Evolutionary conservation across 73 alveolate species (phyloP).

Genomic region (Paramecium caudatum): DNA sequence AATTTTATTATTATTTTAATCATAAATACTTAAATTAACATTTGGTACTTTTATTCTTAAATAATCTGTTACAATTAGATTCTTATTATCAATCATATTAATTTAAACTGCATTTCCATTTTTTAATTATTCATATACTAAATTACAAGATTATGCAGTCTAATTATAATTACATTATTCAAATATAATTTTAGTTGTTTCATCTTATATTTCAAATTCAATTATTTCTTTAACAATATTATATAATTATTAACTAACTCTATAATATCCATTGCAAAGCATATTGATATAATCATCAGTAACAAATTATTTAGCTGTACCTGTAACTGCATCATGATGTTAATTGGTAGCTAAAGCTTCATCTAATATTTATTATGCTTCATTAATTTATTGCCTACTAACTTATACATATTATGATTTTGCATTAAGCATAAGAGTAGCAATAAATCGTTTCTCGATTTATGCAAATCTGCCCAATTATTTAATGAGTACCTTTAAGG

Average conservation of each 20-base stretch:
- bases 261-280: conserved; percentile 35
- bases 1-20: conserved; percentile 40
- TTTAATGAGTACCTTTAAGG: conserved; percentile 85
- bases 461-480: conserved; percentile 72
- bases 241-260: conserved; percentile 53
- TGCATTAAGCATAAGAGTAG: conserved; percentile 27
- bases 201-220: conserved; percentile 58
- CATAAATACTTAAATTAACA: conserved; percentile 40
- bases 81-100: conserved; percentile 58
- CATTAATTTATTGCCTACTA: not conserved
- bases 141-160: conserved; percentile 43
- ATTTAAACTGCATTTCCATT: conserved; percentile 45
- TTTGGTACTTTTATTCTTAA: conserved; percentile 71
- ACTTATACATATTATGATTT: conserved; percentile 56
- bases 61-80: not conserved
- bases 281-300: conserved; percentile 84
- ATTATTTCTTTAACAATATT: conserved; percentile 65
- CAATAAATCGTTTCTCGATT: conserved; percentile 51
- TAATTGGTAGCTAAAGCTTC: conserved; percentile 80
- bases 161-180: conserved; percentile 68
- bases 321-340: conserved; percentile 96
- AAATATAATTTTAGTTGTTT: conserved; percentile 1
- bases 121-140: conserved; percentile 52
- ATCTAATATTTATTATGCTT: conserved; percentile 6
- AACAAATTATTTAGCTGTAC: conserved; percentile 92